Evolutionary conservation across 371 early-diverging fungal genomes (phyloP), one percentile per base, ranked within the genome.

Genomic region (Rhizopus delemar): DNA sequence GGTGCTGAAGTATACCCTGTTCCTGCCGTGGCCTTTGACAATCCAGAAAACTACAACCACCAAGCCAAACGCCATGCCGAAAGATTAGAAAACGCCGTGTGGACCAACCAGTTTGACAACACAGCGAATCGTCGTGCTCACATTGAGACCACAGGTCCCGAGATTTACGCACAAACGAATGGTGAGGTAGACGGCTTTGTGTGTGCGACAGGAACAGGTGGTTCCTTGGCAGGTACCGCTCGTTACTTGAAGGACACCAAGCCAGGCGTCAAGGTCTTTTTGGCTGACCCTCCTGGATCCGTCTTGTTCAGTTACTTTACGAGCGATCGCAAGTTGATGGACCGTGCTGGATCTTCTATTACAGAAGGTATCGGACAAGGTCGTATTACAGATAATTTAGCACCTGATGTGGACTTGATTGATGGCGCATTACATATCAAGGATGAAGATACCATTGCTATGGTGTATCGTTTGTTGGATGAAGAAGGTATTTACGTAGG

Each of bases 321-420:
- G 64, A 86, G 81, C 35, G 88, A 88, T 3, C 86, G 86, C 35
- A 82, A 87, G 28, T 65, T 90, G 11, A 71, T 77, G 29, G 87
- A 89, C n/a, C 84, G 93, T 32, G 66, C 71, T 6, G 93, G 93
- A 12, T 78, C 73, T 35, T 93, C 93, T 3, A 93, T 93, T 52
- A 93, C 93, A 2, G 93, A 93, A 64, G 86, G 93, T 56, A 96
- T 96, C 67, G 97, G 97, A 36, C 97, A 96, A 77, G 97, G 97
- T 34, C 90, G 97, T 57, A 80, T 96, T 32, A 96, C 97, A 2
- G 91, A 90, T 29, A 96, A 96, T 73, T 77, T 96, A 66, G 81
- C 82, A 54, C 84, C 80, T 22, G 97, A 92, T 57, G 65, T 94
- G 12, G 83, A 83, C 13, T 65, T 91, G 49, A 78, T 96, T 33